Percentiles rank a stretch among this genome's conserved stretches.
phyloP scores from a whole-genome alignment of 192 early-diverging fungal genomes.

The Podila clonocystis region DNA sequence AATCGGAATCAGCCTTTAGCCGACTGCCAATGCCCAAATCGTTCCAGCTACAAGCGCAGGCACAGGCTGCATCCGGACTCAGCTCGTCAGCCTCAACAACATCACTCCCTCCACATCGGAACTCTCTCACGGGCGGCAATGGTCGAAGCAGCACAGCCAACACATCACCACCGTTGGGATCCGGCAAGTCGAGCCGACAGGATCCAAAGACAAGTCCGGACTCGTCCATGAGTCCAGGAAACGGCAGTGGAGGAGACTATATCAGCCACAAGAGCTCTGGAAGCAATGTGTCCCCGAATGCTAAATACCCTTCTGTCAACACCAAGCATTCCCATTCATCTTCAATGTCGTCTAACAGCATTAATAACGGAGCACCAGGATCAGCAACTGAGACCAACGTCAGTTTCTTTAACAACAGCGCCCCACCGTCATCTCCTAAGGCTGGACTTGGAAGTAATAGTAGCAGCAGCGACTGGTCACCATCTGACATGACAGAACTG shows the following conservation, averaged over 20 bases:
- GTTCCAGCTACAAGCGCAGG: slow-evolving; percentile 2
- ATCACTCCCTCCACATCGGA: not conserved
- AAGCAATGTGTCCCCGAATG: slow-evolving; percentile 4
- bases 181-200: slow-evolving; percentile 9
- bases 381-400: not conserved
- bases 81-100: not conserved
- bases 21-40: slow-evolving; percentile 1
- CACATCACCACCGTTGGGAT: slow-evolving; percentile 24
- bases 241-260: slow-evolving; percentile 12
- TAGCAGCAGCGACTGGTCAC: not conserved
- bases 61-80: not conserved
- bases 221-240: not conserved
- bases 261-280: slow-evolving; percentile 18
- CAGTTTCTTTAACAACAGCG: slow-evolving; percentile 7
- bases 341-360: slow-evolving; percentile 3
- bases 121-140: not conserved
- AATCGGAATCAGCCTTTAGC: slow-evolving; percentile 6
- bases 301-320: slow-evolving; percentile 17
- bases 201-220: slow-evolving; percentile 9
- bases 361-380: slow-evolving; percentile 12
- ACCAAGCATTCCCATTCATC: slow-evolving; percentile 23
- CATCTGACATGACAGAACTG: slow-evolving; percentile 63
- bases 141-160: not conserved
- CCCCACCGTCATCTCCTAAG: slow-evolving; percentile 25
- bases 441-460: not conserved